Evolutionary conservation across 2,329 filamentous ascomycete genomes (phyloP).

Genomic region (Pseudopyrenochaeta lycopersici): DNA sequence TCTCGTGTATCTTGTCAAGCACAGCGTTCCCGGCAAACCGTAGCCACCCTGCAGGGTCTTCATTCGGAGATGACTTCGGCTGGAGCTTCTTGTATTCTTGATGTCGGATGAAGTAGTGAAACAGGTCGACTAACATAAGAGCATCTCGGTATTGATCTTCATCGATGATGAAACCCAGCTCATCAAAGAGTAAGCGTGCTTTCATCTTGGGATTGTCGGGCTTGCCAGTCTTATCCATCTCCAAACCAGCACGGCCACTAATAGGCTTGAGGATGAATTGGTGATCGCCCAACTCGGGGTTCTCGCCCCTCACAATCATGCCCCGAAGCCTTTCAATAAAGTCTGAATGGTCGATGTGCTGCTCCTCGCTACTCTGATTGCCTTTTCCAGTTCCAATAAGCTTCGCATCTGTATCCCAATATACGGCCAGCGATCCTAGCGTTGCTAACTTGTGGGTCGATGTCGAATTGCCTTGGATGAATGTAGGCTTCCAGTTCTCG

Average conservation of each 20-base stretch:
- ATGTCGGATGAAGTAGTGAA: conserved; percentile 97
- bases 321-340: conserved; percentile 79
- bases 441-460: conserved; percentile 94
- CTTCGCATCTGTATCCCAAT: conserved; percentile 96
- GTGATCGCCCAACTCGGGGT: conserved; percentile 66
- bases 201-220: conserved; percentile 84
- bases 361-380: conserved; percentile 65
- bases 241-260: conserved; percentile 91
- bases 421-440: conserved; percentile 87
- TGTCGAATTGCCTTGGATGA: conserved; percentile 84
- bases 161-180: conserved; percentile 96
- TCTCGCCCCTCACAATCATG: conserved; percentile 79
- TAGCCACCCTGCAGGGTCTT: conserved; percentile 92
- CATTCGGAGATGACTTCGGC: conserved; percentile 83
- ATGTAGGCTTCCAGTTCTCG: conserved; percentile 92
- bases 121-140: conserved; percentile 97
- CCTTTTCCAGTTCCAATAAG: conserved; percentile 85
- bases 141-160: conserved; percentile 97
- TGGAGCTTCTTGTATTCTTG: conserved; percentile 96
- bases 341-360: conserved; percentile 75
- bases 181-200: conserved; percentile 90
- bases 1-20: conserved; percentile 91
- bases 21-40: conserved; percentile 90
- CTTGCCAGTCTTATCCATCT: conserved; percentile 92
- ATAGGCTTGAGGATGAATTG: conserved; percentile 98